Percentiles rank a stretch among this genome's conserved stretches.
Evolutionary conservation across 306 rosid genomes (phyloP).

Genomic region (Fragaria iinumae): DNA sequence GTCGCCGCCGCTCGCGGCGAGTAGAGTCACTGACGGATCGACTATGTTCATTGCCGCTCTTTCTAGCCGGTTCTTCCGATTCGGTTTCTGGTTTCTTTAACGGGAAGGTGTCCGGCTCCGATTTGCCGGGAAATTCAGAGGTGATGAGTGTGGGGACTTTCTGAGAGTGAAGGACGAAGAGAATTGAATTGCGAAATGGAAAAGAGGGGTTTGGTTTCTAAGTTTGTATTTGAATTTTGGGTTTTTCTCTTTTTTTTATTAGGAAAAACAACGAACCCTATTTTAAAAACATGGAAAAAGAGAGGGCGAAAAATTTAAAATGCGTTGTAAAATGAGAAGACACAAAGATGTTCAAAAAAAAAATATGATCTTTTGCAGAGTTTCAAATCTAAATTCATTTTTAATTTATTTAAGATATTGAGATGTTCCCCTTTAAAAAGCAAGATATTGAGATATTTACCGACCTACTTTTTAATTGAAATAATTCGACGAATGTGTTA

Average conservation of each 20-base stretch:
- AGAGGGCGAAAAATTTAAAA: too few relatives aligned
- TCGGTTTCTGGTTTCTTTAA: not conserved
- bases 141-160: not conserved
- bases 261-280: constrained; percentile 34
- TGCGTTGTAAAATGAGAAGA: too few relatives aligned
- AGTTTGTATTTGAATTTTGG: not conserved
- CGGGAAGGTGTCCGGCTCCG: not conserved
- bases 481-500: too few relatives aligned
- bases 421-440: too few relatives aligned
- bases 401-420: too few relatives aligned
- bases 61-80: constrained; percentile 1
- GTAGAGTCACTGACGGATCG: constrained; percentile 75
- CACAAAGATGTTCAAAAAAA: too few relatives aligned
- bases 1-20: constrained; percentile 93
- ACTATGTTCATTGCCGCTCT: constrained; percentile 27
- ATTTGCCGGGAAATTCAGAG: constrained; percentile 19
- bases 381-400: too few relatives aligned
- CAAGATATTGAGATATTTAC: too few relatives aligned
- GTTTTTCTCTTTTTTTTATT: not conserved
- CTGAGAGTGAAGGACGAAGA: constrained; percentile 1
- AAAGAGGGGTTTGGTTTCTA: not conserved
- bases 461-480: too few relatives aligned
- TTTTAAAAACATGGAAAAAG: not conserved
- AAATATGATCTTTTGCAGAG: too few relatives aligned
- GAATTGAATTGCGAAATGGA: constrained; percentile 4